Base-by-base conservation (phyloP, 2,329 filamentous ascomycete species). In the Cercospora canescens region DNA sequence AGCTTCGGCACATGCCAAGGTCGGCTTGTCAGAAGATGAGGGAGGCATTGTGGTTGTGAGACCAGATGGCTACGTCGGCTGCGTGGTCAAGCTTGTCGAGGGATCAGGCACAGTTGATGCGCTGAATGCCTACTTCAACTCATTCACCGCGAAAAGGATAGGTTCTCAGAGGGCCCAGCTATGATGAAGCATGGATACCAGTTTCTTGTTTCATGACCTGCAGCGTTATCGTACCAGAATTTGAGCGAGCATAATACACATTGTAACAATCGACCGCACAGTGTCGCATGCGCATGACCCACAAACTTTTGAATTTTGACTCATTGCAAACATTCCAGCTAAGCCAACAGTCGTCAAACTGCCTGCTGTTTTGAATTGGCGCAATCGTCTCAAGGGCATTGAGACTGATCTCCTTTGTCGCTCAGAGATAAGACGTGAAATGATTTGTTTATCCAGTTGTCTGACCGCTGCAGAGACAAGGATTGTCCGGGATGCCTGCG, bases 61-160 rank as follows among this genome's bases (percentile, higher is more conserved):
- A 52, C 93, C 94, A 0, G 93, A 97, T 77, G 93, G 93, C 7
- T 95, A 97, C 77, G 90, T 97, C 30, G 92, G 91, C 24, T 85
- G 92, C 67, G 91, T 93, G 4, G 86, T 91, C 11, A 84, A 84
- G 72, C 81, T 97, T 24, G 89, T 87, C 1, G 90, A 94, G 77
- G 94, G 93, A 0, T 87, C 80, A 64, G 92, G 88, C 16, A 97
- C 93, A 0, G 88, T 92, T 0, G 91, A 96, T 73, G 92, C 95
- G 16, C 81, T 97, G 72, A 92, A 97, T 75, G 84, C 86, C 69
- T 97, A 96, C 77, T 97, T 97, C 79, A 84, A 85, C 5, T 79
- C 88, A 1, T 94, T 96, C 72, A 86, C 86, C 62, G 86, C 87
- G 11, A 92, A 90, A 81, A 84, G 81, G 66, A 61, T 82, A 39